These are phyloP conservation scores for Rhodamnia argentea DNA, from an alignment of 345 rosid genomes.

Conservation along the genomic window DNA sequence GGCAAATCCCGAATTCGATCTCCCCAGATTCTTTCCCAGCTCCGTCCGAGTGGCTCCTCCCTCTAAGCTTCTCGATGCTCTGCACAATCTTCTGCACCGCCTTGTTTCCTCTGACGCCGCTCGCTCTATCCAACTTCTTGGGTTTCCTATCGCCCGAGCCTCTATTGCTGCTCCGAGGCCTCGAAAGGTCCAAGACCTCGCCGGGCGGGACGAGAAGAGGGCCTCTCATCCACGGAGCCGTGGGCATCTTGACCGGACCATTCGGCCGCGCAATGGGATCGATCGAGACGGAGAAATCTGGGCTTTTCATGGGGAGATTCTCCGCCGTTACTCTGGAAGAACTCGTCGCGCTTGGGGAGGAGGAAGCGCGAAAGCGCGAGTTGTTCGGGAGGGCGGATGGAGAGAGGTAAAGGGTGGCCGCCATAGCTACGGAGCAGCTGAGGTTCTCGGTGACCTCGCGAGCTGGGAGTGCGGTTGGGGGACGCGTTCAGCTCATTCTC, in stretches of 20 bases:
- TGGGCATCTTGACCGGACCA: slow-evolving; percentile 26
- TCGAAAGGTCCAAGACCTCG: slow-evolving; percentile 22
- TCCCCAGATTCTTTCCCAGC: slow-evolving; percentile 6
- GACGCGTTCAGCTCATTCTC: not conserved
- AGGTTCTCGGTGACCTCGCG: not conserved
- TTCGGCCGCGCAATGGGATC: slow-evolving; percentile 5
- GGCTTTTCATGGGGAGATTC: not conserved
- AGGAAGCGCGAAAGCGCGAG: not conserved
- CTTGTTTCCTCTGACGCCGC: slow-evolving; percentile 63
- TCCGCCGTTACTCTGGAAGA: not conserved
- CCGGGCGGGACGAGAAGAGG: slow-evolving; percentile 44
- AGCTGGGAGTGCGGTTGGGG: not conserved
- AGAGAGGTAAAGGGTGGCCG: not conserved
- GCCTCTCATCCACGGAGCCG: slow-evolving; percentile 73
- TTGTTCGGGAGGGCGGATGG: not conserved
- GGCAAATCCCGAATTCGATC: slow-evolving; percentile 19
- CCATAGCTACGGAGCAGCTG: not conserved
- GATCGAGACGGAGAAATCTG: slow-evolving; percentile 6
- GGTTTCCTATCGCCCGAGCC: slow-evolving; percentile 4
- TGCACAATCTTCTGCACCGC: slow-evolving; percentile 51
- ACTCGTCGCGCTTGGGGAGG: slow-evolving; percentile 10
- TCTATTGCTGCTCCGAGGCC: slow-evolving; percentile 7
- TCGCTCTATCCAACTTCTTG: slow-evolving; percentile 42
- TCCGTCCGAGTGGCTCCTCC: slow-evolving; percentile 7
- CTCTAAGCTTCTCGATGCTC: slow-evolving; percentile 40